Evolutionary conservation across 1,139 yeast genomes (phyloP).

Genomic region (Protomyces lactucae-debilis): DNA sequence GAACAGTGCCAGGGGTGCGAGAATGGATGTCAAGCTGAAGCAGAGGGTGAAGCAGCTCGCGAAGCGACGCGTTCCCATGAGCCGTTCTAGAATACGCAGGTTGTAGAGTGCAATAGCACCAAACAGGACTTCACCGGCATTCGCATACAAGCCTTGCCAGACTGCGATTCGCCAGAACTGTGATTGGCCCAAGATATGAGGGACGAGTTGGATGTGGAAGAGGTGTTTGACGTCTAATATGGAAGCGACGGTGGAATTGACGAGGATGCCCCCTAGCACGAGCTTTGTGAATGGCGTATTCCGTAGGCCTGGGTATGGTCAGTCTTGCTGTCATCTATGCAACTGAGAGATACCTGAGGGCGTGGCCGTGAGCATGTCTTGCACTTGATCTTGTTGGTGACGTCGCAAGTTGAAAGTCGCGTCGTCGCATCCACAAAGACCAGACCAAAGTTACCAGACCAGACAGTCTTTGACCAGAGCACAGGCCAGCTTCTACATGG

Average conservation of each 20-base stretch:
- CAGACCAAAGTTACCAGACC: neutral
- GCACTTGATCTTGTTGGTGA: neutral
- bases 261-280: constrained; percentile 45
- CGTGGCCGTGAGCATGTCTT: neutral
- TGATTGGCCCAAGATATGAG: constrained; percentile 53
- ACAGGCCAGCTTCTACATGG: neutral
- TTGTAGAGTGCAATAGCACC: constrained; percentile 53
- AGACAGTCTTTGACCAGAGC: neutral
- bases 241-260: constrained; percentile 52
- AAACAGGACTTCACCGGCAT: constrained; percentile 62
- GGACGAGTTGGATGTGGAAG: constrained; percentile 53
- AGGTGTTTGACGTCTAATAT: constrained; percentile 54
- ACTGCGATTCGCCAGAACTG: constrained; percentile 65
- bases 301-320: constrained; percentile 46
- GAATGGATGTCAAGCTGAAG: constrained; percentile 25
- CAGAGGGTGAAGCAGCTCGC: constrained; percentile 31
- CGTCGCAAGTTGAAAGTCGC: neutral
- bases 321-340: neutral
- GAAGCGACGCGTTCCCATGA: constrained; percentile 57
- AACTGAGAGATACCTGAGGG: neutral
- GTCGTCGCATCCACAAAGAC: neutral
- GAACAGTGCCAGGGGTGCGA: constrained; percentile 29
- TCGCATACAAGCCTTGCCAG: constrained; percentile 55
- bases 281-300: constrained; percentile 56
- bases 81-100: constrained; percentile 58